phyloP scores from a whole-genome alignment of 2,329 filamentous ascomycete species.

The Claviceps quebecensis region DNA sequence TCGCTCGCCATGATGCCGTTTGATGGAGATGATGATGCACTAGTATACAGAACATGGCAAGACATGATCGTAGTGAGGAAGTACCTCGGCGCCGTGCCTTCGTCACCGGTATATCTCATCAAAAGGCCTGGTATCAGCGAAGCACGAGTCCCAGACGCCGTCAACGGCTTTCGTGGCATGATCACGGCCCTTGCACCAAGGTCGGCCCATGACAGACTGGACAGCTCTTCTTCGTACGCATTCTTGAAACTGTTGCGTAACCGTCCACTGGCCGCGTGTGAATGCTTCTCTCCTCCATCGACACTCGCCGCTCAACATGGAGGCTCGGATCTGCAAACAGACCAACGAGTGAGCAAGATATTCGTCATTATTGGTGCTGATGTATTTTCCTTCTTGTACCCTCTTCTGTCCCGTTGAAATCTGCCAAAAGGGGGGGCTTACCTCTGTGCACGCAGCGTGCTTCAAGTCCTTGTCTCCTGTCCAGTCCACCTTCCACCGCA shows the following conservation, averaged over 20 bases:
- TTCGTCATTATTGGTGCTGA: neutral
- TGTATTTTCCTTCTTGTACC: neutral
- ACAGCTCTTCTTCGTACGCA: constrained; percentile 77
- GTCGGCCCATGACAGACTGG: constrained; percentile 63
- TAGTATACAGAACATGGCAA: constrained; percentile 2
- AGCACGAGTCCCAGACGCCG: constrained; percentile 98
- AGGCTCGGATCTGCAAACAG: constrained; percentile 62
- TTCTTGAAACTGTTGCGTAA: constrained; percentile 87
- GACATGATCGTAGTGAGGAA: neutral
- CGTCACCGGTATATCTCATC: constrained; percentile 79
- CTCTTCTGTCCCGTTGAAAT: neutral
- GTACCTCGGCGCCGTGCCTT: neutral
- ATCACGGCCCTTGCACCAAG: constrained; percentile 68
- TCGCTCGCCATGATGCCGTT: neutral
- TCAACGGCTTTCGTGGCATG: constrained; percentile 84
- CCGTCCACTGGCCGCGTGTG: constrained; percentile 67
- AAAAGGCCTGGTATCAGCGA: constrained; percentile 84
- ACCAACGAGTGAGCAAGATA: neutral
- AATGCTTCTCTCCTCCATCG: constrained; percentile 79
- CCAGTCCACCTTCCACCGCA: constrained; percentile 84
- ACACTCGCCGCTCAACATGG: constrained; percentile 86
- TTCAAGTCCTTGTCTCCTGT: constrained; percentile 55
- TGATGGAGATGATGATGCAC: constrained; percentile 1
- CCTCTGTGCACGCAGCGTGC: constrained; percentile 91
- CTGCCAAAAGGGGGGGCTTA: constrained; percentile 22